phyloP scores from a whole-genome alignment of 2,329 filamentous ascomycete species.

The Colletotrichum aenigma region DNA sequence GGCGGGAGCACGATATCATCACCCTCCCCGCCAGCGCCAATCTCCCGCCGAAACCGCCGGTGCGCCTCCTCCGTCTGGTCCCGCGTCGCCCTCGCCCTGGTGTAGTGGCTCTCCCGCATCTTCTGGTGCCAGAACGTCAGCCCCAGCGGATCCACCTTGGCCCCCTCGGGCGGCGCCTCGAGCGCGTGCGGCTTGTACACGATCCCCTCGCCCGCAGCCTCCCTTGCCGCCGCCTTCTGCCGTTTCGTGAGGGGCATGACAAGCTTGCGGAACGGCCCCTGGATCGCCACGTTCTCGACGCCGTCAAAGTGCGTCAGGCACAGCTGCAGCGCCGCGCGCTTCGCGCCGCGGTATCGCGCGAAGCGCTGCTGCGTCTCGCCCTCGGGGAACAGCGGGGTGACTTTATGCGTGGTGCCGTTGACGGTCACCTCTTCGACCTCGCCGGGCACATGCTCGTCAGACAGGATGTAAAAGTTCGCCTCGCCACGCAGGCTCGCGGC shows the following conservation, averaged over 20 bases:
- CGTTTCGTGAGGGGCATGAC: slow-evolving; percentile 36
- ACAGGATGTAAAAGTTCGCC: slow-evolving; percentile 17
- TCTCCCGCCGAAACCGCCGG: slow-evolving; percentile 13
- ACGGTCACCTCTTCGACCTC: slow-evolving; percentile 17
- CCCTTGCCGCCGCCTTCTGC: slow-evolving; percentile 13
- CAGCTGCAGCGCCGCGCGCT: slow-evolving; percentile 50
- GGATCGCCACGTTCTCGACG: slow-evolving; percentile 38
- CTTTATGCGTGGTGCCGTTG: background rate
- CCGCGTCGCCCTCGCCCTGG: slow-evolving; percentile 26
- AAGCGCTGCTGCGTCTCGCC: slow-evolving; percentile 29
- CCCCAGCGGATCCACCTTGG: slow-evolving; percentile 31
- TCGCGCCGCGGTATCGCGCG: slow-evolving; percentile 42
- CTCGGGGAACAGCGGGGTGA: slow-evolving; percentile 12
- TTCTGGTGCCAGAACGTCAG: slow-evolving; percentile 32
- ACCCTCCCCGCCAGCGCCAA: background rate
- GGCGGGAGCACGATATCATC: slow-evolving; percentile 23
- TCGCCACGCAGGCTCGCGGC: slow-evolving; percentile 2
- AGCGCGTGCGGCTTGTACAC: slow-evolving; percentile 15
- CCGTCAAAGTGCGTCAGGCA: slow-evolving; percentile 41
- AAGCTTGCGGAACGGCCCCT: slow-evolving; percentile 39
- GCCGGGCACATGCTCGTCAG: slow-evolving; percentile 10
- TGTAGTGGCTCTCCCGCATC: slow-evolving; percentile 25
- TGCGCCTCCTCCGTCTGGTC: slow-evolving; percentile 22
- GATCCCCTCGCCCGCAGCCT: background rate
- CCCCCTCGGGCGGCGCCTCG: background rate